Evolutionary conservation across 192 early-diverging fungal genomes (phyloP).

Genomic region (Lunasporangiospora selenospora): DNA sequence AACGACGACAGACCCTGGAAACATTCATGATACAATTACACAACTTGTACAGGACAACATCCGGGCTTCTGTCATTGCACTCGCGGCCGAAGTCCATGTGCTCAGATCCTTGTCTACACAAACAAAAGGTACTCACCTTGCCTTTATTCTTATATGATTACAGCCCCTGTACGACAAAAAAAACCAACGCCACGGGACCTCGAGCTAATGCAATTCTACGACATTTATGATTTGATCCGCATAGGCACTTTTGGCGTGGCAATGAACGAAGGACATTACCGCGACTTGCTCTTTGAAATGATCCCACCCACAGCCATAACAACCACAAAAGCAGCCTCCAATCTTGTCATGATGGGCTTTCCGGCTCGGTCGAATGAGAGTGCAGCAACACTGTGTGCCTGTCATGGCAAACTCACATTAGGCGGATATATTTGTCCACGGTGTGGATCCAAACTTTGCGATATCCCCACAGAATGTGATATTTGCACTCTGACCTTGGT

Average conservation of each 20-base stretch:
- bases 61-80: constrained; percentile 85
- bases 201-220: neutral
- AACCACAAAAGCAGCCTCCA: constrained; percentile 57
- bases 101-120: constrained; percentile 74
- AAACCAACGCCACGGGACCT: neutral
- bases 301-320: constrained; percentile 89
- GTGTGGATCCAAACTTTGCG: constrained; percentile 83
- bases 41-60: constrained; percentile 72
- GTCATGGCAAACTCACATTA: constrained; percentile 72
- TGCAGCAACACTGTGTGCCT: constrained; percentile 77
- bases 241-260: constrained; percentile 83
- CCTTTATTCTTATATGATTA: neutral
- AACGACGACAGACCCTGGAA: constrained; percentile 93
- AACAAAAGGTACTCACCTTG: constrained; percentile 69
- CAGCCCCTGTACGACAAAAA: neutral
- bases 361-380: constrained; percentile 62
- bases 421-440: constrained; percentile 87
- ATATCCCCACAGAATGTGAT: constrained; percentile 92
- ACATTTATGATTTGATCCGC: neutral
- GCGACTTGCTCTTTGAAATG: constrained; percentile 82
- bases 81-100: constrained; percentile 91
- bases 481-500: constrained; percentile 90
- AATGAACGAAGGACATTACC: constrained; percentile 82
- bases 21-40: constrained; percentile 85
- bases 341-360: constrained; percentile 94